Conservation (phyloP, 106 monocot genomes). For the Triglochin maritima region DNA sequence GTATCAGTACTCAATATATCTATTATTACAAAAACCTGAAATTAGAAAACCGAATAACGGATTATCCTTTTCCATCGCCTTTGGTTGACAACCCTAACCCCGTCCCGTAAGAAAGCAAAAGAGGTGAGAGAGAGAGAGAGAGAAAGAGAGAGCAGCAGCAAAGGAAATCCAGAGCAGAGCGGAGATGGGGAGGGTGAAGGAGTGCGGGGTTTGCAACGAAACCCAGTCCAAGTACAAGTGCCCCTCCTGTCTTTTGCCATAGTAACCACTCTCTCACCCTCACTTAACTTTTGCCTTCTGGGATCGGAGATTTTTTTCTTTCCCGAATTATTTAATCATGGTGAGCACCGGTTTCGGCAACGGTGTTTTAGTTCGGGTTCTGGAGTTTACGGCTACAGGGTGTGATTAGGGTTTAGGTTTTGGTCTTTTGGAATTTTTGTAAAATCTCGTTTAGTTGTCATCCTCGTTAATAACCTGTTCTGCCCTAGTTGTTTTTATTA, state of each 20-base stretch:
- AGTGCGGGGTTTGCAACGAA: slow-evolving; percentile 54
- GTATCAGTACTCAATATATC: too few species aligned
- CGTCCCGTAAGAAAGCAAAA: too few species aligned
- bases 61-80: too few species aligned
- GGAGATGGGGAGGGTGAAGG: background rate
- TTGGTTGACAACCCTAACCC: too few species aligned
- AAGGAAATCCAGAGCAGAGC: too few species aligned
- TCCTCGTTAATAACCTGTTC: too few species aligned
- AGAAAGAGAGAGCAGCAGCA: too few species aligned
- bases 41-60: too few species aligned
- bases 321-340: background rate
- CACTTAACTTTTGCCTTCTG: background rate
- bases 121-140: too few species aligned
- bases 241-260: slow-evolving; percentile 57
- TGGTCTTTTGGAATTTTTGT: background rate
- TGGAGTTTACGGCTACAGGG: background rate
- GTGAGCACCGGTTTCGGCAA: background rate
- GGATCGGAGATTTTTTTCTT: background rate
- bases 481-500: too few species aligned
- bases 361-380: background rate
- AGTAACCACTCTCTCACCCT: slow-evolving; percentile 31
- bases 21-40: too few species aligned
- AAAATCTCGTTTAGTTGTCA: background rate
- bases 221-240: slow-evolving; percentile 81
- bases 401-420: background rate